Base-by-base conservation (phyloP, 2,329 filamentous ascomycete genomes). In the Dothidotthia symphoricarpi region DNA sequence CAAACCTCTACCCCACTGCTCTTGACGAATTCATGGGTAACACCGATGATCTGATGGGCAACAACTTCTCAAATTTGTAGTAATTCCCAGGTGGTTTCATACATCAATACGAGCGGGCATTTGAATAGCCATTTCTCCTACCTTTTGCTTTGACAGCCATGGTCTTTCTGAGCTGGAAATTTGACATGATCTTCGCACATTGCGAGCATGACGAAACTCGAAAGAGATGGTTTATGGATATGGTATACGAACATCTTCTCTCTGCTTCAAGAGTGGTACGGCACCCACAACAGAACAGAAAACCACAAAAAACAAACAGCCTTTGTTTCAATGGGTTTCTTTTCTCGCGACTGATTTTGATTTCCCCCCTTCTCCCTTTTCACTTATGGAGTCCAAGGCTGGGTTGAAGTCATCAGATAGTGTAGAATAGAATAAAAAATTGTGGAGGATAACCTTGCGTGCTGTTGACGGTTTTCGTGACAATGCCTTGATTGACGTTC, bases 381-480 rank as follows among this genome's bases (percentile, higher is more conserved):
- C 41, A 16, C 19, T 22, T 40, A 33, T 37, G 42, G 43, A 51
- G 49, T 50, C 38, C 38, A 51, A 47, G 57, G 45, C 41, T 46
- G 40, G 59, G 59, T 61, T 52, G 60, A 64, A 59, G 43, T 61
- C 56, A 46, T 60, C 56, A 61, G 50, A 55, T 57, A 61, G 47
- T 61, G 52, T 59, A 61, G 40, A 38, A 48, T 52, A 54, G 41
- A 45, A 53, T 38, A 47, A 34, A 53, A 41, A 35, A 45, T 40
- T 39, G 43, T 47, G 49, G 52, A 49, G 43, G 52, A 49, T 36
- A 36, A 30, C 4, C 15, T 14, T 24, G 19, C 9, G 19, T 9
- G 5, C 9, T 22, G 19, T 22, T 22, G 5, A 6, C 19, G 9
- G 17, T 39, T 13, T 34, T 17, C 25, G 26, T 22, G 19, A 5